Percentiles rank a stretch among this genome's conserved stretches.
phyloP scores from a whole-genome alignment of 305 asterid species.

The Plantago coronopus region DNA sequence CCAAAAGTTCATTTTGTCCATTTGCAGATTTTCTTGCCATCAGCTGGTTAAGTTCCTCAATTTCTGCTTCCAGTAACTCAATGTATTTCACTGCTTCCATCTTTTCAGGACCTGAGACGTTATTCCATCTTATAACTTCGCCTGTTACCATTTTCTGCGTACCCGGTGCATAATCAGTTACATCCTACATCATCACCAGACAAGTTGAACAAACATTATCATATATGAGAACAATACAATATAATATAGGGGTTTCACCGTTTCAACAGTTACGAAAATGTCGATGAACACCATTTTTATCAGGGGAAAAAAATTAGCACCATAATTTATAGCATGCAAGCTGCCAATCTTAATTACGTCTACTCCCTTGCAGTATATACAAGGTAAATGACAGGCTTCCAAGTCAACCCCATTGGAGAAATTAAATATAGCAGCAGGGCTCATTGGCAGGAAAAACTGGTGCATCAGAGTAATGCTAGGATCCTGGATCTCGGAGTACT shows the following conservation, averaged over 20 bases:
- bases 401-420: too few species aligned
- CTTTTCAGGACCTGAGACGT: constrained; percentile 77
- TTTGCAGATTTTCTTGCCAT: constrained; percentile 66
- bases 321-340: too few species aligned
- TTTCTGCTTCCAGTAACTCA: constrained; percentile 91
- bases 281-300: neutral
- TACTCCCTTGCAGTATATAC: too few species aligned
- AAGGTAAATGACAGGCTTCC: too few species aligned
- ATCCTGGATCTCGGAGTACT: too few species aligned
- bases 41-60: constrained; percentile 86
- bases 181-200: constrained; percentile 51
- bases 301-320: too few species aligned
- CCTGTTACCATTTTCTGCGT: constrained; percentile 90
- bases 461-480: neutral
- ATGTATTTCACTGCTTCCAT: constrained; percentile 91
- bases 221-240: constrained; percentile 1
- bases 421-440: too few species aligned
- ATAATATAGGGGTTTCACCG: constrained; percentile 1
- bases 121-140: constrained; percentile 95
- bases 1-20: constrained; percentile 77
- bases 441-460: neutral
- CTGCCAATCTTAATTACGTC: too few species aligned
- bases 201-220: constrained; percentile 20
- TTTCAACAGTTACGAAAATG: constrained; percentile 7
- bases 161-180: constrained; percentile 86